Evolutionary conservation across 2,329 filamentous ascomycete genomes (phyloP).

Genomic region (Aphanoascus verrucosus): DNA sequence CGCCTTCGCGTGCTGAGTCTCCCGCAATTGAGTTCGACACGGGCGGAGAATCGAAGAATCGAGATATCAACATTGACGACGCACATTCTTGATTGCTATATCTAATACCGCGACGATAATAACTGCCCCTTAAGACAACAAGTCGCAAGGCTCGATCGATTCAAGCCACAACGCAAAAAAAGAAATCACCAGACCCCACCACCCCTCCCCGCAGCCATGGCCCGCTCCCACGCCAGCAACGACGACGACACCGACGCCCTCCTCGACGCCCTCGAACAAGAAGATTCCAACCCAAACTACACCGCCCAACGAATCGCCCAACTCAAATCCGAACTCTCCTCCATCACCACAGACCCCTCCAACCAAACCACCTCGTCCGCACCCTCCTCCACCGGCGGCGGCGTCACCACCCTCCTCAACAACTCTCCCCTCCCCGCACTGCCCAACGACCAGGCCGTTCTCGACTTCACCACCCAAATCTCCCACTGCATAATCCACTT

Average conservation of each 20-base stretch:
- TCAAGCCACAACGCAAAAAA: background rate
- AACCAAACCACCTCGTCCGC: conserved; percentile 30
- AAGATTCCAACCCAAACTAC: conserved; percentile 43
- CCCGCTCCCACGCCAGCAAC: conserved; percentile 16
- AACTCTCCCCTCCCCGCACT: conserved; percentile 30
- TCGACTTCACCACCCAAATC: conserved; percentile 50
- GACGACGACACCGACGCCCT: conserved; percentile 49
- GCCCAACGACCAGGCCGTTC: conserved; percentile 45
- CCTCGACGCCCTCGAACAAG: conserved; percentile 45
- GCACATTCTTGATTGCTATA: too few species aligned
- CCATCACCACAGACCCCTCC: conserved; percentile 32
- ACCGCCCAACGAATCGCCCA: conserved; percentile 49
- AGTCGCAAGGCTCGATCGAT: background rate
- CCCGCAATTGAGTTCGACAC: background rate
- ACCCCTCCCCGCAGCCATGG: background rate
- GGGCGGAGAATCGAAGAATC: background rate
- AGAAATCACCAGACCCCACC: background rate
- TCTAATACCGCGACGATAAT: too few species aligned
- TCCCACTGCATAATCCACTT: conserved; percentile 53
- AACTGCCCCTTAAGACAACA: too few species aligned
- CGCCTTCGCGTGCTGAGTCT: background rate
- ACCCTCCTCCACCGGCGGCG: conserved; percentile 15
- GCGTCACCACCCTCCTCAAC: conserved; percentile 18
- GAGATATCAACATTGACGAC: background rate
- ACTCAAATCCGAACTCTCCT: conserved; percentile 46